phyloP scores from a whole-genome alignment of 345 rosid species.

The Eucalyptus curtisii region DNA sequence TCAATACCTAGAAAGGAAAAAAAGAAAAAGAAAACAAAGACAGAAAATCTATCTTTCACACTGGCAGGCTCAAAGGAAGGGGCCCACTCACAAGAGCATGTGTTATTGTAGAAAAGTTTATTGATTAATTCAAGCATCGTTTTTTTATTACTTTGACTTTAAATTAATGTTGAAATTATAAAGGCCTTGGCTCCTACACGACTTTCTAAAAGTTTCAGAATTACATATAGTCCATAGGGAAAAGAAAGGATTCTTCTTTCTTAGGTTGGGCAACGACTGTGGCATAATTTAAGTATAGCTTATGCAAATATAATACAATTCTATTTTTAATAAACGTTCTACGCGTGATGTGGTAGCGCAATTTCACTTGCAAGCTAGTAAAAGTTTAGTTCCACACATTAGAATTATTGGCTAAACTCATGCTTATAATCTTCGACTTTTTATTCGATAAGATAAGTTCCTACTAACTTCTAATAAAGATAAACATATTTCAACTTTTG shows the following conservation, averaged over 20 bases:
- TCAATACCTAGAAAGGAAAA: background rate
- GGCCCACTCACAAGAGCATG: background rate
- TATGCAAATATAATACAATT: background rate
- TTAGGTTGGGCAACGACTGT: background rate
- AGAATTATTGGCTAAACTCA: background rate
- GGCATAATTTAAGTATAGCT: background rate
- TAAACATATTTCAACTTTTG: background rate
- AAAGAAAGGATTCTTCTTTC: background rate
- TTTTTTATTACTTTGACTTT: background rate
- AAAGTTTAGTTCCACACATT: background rate
- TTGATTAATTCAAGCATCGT: background rate
- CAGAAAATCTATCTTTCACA: background rate
- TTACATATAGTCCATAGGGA: background rate
- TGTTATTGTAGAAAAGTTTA: background rate
- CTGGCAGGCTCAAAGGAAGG: background rate
- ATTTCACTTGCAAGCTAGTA: background rate
- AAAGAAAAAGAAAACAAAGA: too few species aligned
- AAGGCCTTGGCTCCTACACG: background rate
- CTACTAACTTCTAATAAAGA: background rate
- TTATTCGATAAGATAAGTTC: background rate
- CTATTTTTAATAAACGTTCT: background rate
- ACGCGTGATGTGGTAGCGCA: background rate
- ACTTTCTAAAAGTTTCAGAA: background rate
- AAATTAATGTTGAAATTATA: background rate
- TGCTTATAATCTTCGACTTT: background rate